These are phyloP conservation scores for Debaryomyces psychrophilus DNA, from an alignment of 1,139 yeast genomes.

Conservation along the genomic window DNA sequence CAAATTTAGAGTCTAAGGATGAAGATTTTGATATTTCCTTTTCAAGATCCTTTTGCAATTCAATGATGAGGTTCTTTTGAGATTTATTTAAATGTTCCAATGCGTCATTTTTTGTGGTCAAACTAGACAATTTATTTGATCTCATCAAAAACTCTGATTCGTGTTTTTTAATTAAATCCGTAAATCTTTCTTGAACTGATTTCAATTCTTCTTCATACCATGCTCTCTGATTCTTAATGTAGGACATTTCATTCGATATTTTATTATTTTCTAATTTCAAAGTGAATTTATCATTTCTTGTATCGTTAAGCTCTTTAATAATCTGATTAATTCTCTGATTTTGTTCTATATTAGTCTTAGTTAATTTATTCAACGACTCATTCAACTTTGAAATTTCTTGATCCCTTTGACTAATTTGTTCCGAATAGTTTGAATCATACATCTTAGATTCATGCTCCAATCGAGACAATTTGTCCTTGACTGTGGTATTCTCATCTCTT, in stretches of 20 bases:
- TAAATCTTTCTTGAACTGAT: conserved; percentile 37
- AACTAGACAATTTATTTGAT: conserved; percentile 33
- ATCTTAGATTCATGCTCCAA: conserved; percentile 18
- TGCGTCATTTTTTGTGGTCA: conserved; percentile 31
- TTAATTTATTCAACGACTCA: conserved; percentile 54
- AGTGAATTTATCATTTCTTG: conserved; percentile 40
- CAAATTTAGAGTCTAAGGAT: conserved; percentile 29
- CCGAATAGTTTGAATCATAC: conserved; percentile 17
- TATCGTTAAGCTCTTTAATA: conserved; percentile 40
- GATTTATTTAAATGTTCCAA: conserved; percentile 24
- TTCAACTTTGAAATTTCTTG: conserved; percentile 52
- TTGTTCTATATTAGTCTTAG: conserved; percentile 52
- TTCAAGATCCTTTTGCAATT: conserved; percentile 38
- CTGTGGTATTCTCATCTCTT: conserved; percentile 26
- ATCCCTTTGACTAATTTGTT: conserved; percentile 20
- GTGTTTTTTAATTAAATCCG: conserved; percentile 44
- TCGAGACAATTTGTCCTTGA: conserved; percentile 25
- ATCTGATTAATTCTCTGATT: conserved; percentile 42
- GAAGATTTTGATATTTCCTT: conserved; percentile 46
- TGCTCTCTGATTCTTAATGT: conserved; percentile 38
- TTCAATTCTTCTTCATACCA: conserved; percentile 57
- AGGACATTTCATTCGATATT: conserved; percentile 38
- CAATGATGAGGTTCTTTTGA: conserved; percentile 20
- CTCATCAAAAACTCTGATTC: conserved; percentile 39
- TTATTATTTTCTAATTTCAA: conserved; percentile 48